These are phyloP conservation scores for button mushroom (Agaricus bisporus) DNA, from an alignment of 768 basidiomycete species.

Conservation along the genomic window DNA sequence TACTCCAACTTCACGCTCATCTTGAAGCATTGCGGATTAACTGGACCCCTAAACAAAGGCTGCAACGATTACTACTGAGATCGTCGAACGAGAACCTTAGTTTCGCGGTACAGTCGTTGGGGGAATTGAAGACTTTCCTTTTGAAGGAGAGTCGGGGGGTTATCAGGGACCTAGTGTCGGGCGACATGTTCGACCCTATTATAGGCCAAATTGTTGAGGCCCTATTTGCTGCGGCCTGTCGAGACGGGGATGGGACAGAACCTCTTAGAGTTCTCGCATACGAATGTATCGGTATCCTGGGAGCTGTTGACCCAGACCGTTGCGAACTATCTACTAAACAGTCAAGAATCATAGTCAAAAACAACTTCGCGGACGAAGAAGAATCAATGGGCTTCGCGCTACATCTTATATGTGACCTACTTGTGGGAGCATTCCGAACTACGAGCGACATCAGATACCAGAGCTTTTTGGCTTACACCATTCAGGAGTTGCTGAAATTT, in stretches of 20 bases:
- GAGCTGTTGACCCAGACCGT: conserved; percentile 93
- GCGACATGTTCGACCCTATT: conserved; percentile 79
- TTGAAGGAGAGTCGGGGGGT: conserved; percentile 39
- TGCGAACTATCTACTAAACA: conserved; percentile 61
- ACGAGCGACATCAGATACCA: conserved; percentile 95
- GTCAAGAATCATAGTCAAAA: conserved; percentile 62
- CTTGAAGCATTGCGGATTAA: conserved; percentile 39
- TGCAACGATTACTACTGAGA: conserved; percentile 69
- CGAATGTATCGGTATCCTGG: conserved; percentile 87
- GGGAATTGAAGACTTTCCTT: conserved; percentile 71
- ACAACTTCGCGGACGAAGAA: conserved; percentile 73
- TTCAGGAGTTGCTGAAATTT: conserved; percentile 85
- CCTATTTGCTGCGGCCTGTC: conserved; percentile 63
- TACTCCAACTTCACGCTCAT: conserved; percentile 35
- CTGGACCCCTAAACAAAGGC: conserved; percentile 46
- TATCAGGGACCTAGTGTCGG: conserved; percentile 61
- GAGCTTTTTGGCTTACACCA: conserved; percentile 79
- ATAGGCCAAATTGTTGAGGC: conserved; percentile 63
- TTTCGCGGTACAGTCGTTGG: conserved; percentile 66
- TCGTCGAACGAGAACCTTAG: conserved; percentile 73
- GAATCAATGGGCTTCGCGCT: conserved; percentile 78
- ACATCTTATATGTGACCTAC: conserved; percentile 78
- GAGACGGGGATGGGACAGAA: conserved; percentile 76
- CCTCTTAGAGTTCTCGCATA: conserved; percentile 65
- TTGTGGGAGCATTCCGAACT: conserved; percentile 87